Conservation (phyloP, 768 basidiomycete genomes). For the Panus rudis region DNA sequence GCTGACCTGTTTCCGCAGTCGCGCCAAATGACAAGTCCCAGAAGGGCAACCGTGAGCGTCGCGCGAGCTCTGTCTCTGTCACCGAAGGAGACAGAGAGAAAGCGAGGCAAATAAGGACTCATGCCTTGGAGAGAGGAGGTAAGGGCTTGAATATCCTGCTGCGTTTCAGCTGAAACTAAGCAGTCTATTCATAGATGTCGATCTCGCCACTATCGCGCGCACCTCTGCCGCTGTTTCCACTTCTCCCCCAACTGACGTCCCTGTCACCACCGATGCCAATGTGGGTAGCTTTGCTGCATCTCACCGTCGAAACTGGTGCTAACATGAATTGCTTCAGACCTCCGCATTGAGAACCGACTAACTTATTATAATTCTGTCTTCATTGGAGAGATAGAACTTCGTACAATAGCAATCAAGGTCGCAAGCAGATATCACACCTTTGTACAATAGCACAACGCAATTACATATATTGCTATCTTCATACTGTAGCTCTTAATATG, state of each 20-base stretch:
- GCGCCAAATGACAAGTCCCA: slow-evolving; percentile 2
- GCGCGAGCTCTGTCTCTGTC: slow-evolving; percentile 36
- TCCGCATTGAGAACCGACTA: no score
- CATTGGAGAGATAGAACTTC: no score
- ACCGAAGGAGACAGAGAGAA: slow-evolving; percentile 60
- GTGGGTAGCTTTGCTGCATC: slow-evolving; percentile 12
- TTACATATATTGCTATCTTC: no score
- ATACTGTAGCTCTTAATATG: no score
- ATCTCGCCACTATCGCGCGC: slow-evolving; percentile 76
- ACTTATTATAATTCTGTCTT: no score
- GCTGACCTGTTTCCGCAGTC: slow-evolving; percentile 5
- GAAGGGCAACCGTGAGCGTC: slow-evolving; percentile 9
- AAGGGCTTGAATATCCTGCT: not conserved
- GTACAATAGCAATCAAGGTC: no score
- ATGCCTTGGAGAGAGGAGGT: slow-evolving; percentile 45
- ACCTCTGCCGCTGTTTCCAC: slow-evolving; percentile 37
- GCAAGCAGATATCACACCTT: no score
- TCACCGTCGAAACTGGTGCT: no score
- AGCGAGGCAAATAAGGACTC: slow-evolving; percentile 65
- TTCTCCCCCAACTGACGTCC: slow-evolving; percentile 32
- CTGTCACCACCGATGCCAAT: slow-evolving; percentile 22
- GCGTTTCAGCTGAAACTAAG: not conserved
- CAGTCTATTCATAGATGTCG: slow-evolving; percentile 28
- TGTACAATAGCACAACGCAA: no score
- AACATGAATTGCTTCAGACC: no score